A percentile compares a stretch with the other conserved stretches of the same genome.
phyloP scores from a whole-genome alignment of 139 green algal genomes.

The Tetraselmis chui region DNA sequence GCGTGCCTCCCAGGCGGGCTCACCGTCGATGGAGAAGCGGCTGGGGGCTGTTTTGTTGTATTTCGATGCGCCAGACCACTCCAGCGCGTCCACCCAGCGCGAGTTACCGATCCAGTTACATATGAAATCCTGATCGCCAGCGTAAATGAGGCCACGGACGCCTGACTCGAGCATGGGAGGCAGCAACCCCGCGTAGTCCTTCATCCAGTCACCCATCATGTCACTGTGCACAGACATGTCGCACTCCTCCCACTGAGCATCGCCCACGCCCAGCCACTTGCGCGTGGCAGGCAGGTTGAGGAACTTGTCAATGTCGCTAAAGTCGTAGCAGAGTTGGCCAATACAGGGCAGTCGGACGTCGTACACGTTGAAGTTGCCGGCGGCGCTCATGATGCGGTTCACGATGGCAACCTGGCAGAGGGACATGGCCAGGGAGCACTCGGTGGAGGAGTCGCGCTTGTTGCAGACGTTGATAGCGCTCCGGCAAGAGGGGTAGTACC shows the following conservation, averaged over 20 bases:
- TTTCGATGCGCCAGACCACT: conserved; percentile 36
- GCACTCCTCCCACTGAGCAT: conserved; percentile 55
- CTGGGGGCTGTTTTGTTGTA: conserved; percentile 8
- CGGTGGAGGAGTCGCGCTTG: conserved; percentile 30
- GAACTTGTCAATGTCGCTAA: conserved; percentile 34
- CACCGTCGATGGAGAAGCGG: neutral
- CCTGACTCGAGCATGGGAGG: conserved; percentile 62
- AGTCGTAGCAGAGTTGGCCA: conserved; percentile 80
- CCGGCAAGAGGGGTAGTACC: conserved; percentile 46
- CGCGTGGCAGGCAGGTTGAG: conserved; percentile 25
- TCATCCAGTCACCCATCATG: conserved; percentile 57
- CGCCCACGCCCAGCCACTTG: conserved; percentile 53
- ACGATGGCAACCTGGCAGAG: conserved; percentile 43
- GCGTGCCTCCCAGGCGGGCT: neutral
- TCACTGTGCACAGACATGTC: conserved; percentile 54
- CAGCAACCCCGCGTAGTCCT: conserved; percentile 48
- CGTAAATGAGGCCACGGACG: conserved; percentile 75
- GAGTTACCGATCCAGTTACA: conserved; percentile 62
- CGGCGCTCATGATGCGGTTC: conserved; percentile 27
- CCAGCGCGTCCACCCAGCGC: conserved; percentile 60
- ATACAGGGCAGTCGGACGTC: conserved; percentile 19
- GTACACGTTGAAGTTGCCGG: conserved; percentile 71
- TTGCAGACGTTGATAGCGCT: conserved; percentile 50
- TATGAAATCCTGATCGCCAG: conserved; percentile 69
- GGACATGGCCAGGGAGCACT: conserved; percentile 61